Conservation (phyloP, 2,329 filamentous ascomycete species). For the Zymoseptoria brevis region DNA sequence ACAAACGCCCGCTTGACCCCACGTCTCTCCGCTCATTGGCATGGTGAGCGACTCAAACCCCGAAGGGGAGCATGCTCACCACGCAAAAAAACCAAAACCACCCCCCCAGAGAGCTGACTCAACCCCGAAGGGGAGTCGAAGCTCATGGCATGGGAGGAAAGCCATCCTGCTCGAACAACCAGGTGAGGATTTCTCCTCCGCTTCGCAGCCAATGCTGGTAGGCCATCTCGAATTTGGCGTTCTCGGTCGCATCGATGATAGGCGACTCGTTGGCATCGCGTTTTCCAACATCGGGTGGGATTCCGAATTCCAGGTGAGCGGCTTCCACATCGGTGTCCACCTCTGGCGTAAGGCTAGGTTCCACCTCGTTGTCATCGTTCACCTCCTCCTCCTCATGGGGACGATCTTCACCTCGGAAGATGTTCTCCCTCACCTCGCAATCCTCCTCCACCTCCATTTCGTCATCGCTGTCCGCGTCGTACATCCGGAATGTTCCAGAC, state of each 20-base stretch:
- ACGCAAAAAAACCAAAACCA: too few species aligned
- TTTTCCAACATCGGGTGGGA: background rate
- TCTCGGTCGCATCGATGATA: background rate
- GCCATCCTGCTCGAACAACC: background rate
- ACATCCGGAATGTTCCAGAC: constrained; percentile 24
- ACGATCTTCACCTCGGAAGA: constrained; percentile 13
- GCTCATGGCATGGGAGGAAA: background rate
- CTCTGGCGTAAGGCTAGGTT: background rate
- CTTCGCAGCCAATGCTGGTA: background rate
- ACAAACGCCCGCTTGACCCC: background rate
- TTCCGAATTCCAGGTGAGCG: background rate
- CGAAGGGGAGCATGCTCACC: background rate
- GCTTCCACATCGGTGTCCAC: background rate
- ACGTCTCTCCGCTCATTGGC: background rate
- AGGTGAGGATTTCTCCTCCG: background rate
- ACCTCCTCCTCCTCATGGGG: background rate
- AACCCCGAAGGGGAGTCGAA: background rate
- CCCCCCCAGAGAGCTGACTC: background rate
- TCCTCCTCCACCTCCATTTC: constrained; percentile 28
- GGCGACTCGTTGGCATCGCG: background rate
- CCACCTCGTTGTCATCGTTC: background rate
- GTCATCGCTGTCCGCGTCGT: constrained; percentile 26
- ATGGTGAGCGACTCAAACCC: background rate
- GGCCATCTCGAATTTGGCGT: background rate
- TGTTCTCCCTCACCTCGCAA: constrained; percentile 15